Conservation (phyloP, 345 rosid genomes). For the Aquilaria yunnanensis region DNA sequence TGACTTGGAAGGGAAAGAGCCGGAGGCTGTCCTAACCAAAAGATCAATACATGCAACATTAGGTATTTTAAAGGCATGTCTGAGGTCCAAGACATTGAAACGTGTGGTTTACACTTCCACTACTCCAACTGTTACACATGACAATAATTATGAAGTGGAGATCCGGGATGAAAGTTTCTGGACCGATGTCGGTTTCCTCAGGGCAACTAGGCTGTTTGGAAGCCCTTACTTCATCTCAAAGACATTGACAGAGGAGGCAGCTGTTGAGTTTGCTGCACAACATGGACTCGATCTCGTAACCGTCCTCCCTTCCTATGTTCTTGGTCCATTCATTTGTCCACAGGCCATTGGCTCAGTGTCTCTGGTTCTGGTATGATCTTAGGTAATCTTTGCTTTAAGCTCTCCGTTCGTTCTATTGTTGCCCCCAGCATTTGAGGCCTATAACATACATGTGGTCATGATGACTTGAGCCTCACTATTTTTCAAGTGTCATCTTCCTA, state of each 20-base stretch:
- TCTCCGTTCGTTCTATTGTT: neutral
- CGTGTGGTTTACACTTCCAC: constrained; percentile 65
- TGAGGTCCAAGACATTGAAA: constrained; percentile 45
- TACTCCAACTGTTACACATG: constrained; percentile 5
- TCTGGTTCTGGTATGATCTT: constrained; percentile 23
- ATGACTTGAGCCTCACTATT: too few relatives aligned
- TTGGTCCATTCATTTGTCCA: constrained; percentile 27
- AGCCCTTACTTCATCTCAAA: constrained; percentile 21
- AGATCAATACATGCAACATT: constrained; percentile 41
- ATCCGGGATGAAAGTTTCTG: constrained; percentile 30
- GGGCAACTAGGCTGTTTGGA: neutral
- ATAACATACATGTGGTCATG: too few relatives aligned
- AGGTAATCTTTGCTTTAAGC: constrained; percentile 11
- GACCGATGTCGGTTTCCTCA: constrained; percentile 20
- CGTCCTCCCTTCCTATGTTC: constrained; percentile 17
- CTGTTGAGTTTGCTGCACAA: constrained; percentile 17
- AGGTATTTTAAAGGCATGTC: constrained; percentile 48
- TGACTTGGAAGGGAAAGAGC: too few relatives aligned
- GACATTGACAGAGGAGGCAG: constrained; percentile 9
- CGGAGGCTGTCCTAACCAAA: constrained; percentile 23
- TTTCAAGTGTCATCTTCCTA: too few relatives aligned
- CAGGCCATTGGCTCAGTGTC: constrained; percentile 15
- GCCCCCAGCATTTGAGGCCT: neutral
- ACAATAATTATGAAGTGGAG: neutral
- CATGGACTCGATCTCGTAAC: constrained; percentile 33